Conservation (phyloP, 2,329 filamentous ascomycete species). For the Colletotrichum spaethianum region DNA sequence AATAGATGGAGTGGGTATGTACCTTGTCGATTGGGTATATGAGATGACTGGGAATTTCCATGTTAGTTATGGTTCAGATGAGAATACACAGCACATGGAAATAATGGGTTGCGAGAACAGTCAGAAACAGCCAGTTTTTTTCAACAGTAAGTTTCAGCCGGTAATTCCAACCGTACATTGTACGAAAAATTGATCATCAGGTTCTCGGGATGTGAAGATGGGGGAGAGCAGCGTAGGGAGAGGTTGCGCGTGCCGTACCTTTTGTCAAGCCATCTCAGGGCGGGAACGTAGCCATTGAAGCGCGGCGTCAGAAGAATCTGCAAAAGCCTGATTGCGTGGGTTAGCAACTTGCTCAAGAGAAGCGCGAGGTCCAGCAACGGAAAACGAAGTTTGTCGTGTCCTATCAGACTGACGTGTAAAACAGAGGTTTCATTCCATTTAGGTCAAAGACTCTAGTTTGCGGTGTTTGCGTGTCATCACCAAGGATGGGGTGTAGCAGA, state of each 20-base stretch:
- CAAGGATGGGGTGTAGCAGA: conserved; percentile 50
- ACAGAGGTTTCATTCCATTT: conserved; percentile 83
- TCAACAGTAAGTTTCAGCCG: conserved; percentile 88
- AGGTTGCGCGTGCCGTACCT: conserved; percentile 16
- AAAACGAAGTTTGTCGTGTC: conserved; percentile 42
- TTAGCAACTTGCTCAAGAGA: conserved; percentile 21
- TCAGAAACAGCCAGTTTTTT: conserved; percentile 91
- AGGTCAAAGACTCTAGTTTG: conserved; percentile 99
- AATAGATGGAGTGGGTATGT: conserved; percentile 41
- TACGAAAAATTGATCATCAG: conserved; percentile 78
- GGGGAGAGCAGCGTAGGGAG: not conserved
- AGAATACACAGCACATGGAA: not conserved
- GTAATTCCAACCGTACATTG: conserved; percentile 93
- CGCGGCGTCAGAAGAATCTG: conserved; percentile 27
- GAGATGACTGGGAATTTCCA: conserved; percentile 38
- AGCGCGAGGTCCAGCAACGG: conserved; percentile 10
- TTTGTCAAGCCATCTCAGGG: conserved; percentile 13
- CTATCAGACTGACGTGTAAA: conserved; percentile 95
- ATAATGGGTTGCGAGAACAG: conserved; percentile 50
- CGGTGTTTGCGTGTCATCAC: conserved; percentile 89
- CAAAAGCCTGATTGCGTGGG: conserved; percentile 17
- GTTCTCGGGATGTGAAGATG: conserved; percentile 37
- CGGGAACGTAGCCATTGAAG: conserved; percentile 13
- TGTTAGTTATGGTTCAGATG: conserved; percentile 50
- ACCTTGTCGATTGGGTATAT: conserved; percentile 43